Conservation (phyloP, 176 grass and related monocot genomes). For the Juncus effusus region DNA sequence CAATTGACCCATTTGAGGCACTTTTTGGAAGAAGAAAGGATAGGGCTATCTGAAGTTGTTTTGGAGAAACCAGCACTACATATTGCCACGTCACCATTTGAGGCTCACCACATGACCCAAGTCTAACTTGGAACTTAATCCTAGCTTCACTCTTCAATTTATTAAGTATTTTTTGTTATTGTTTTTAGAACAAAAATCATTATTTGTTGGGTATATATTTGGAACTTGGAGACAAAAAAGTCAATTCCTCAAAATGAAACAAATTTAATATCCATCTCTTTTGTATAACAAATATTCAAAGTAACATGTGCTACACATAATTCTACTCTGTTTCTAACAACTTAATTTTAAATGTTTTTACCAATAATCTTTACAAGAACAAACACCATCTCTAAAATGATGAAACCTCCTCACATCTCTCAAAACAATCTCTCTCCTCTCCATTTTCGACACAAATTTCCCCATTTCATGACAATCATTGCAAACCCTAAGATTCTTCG, state of each 20-base stretch:
- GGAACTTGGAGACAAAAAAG: too few relatives aligned
- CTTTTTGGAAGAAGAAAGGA: background rate
- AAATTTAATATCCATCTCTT: too few relatives aligned
- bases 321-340: background rate
- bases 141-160: background rate
- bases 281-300: too few relatives aligned
- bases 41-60: constrained; percentile 20
- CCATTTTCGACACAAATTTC: constrained; percentile 80
- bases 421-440: constrained; percentile 64
- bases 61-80: constrained; percentile 15
- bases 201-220: too few relatives aligned
- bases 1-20: background rate
- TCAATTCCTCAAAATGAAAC: too few relatives aligned
- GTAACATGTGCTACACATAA: too few relatives aligned
- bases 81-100: constrained; percentile 10
- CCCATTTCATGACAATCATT: constrained; percentile 84
- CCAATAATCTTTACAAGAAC: constrained; percentile 89
- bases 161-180: too few relatives aligned
- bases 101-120: background rate
- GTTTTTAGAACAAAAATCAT: too few relatives aligned
- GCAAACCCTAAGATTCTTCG: constrained; percentile 94
- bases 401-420: constrained; percentile 80
- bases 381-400: constrained; percentile 66
- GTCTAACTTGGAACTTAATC: background rate
- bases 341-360: constrained; percentile 23